Evolutionary conservation across 768 basidiomycete species (phyloP), one percentile per base, ranked within the genome.

Genomic region (Phanerodontia chrysosporium): DNA sequence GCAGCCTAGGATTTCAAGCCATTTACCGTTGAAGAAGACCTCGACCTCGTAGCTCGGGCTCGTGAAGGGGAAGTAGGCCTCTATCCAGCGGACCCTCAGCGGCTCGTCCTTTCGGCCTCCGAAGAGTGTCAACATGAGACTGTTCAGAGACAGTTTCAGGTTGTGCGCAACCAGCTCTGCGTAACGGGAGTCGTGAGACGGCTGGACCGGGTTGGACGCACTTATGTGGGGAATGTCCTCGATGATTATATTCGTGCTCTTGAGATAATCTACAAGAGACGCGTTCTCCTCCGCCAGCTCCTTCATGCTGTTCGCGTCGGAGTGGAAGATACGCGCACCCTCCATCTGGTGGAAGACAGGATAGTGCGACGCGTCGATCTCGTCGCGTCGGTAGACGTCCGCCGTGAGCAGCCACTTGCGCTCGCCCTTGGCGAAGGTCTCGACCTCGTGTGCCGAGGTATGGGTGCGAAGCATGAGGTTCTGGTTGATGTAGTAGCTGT

Each of bases 261-360:
- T 80, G 58, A 98, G 80, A 55, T 84, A 72, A 0, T 71, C 72
- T 29, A 78, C 75, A 30, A 97, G 78, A 42, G 76, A 74, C 39
- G 72, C 81, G 63, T 93, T 98, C 66, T 95, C 85, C 62, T 83
- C 83, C 52, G 84, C 77, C 21, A 95, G 79, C 57, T 85, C 80
- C 56, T 79, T 76, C 75, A 89, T 76, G 0, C 82, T 83, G 10
- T 75, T 67, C 42, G 78, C 67, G 62, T 88, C 77, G 24, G 83
- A 80, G 32, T 80, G 73, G 70, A 94, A 92, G 57, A 98, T 85
- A 30, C 85, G 77, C 13, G 95, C 93, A 29, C 96, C 97, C 70
- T 99, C 97, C 75, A 97, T 92, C 75, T 99, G 97, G 74, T 99
- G 97, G 70, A 99, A 99, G 36, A 97, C 92, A 5, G 97, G 97